Base-by-base conservation (phyloP, 805 yeast genomes). In the Candida wancherniae region DNA sequence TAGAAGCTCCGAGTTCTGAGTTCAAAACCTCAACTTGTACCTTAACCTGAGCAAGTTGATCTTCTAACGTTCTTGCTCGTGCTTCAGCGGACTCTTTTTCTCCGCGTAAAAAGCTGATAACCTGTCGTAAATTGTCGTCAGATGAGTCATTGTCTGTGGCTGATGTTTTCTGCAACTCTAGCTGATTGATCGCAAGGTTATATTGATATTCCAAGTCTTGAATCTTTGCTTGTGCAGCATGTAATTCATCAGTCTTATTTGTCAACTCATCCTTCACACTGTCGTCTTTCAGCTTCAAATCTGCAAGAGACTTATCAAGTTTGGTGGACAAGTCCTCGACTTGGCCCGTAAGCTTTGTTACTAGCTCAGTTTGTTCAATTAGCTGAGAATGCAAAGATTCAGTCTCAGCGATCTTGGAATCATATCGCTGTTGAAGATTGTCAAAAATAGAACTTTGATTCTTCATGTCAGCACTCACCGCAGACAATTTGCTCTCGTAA, bases 61-160 rank as follows among this genome's bases (percentile, higher is more conserved):
- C 73, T 8, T 57, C 51, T 14, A 53, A 40, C 7, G 44, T 37
- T 1, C 39, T 13, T 3, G 47, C 59, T 44, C 78, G 82, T 6
- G 77, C 69, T 28, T 76, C 80, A 1, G 78, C 66, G 4, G 79
- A 63, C 40, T 86, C 94, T 47, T 80, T 82, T 43, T 84, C 94
- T 39, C 80, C 75, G 26, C 88, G 78, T 35, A 86, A 60, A 45
- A 71, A 78, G 2, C 67, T 51, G 20, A 86, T 58, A 16, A 85
- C 68, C 40, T 79, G 78, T 29, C 55, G 55, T 28, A 60, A 37
- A 18, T 58, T 40, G n/a, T 45, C 63, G 9, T 31, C 40, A 9
- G 44, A 16, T n/a, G 27, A 24, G 6, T 42, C 47, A 5, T 28
- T 41, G 8, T 25, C 20, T 6, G 23, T 37, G 6, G 42, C 22